Evolutionary conservation across 106 monocot species (phyloP), one percentile per base, ranked within the genome.

Genomic region (Dendrobium catenatum): DNA sequence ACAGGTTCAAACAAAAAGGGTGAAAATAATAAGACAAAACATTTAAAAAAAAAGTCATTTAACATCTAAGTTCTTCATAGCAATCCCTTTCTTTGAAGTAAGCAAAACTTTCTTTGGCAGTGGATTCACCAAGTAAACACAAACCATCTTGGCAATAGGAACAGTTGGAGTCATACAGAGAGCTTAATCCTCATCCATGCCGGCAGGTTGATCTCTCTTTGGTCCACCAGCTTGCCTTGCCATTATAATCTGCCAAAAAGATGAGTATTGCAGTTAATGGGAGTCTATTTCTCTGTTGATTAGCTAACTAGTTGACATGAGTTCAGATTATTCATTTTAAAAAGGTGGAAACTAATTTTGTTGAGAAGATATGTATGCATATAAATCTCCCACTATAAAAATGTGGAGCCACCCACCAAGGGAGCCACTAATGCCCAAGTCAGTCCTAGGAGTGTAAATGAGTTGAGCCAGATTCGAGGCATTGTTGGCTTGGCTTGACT

Each of bases 151-250:
- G 13, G 51, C 3, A 51, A 51, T 51, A 51, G 51, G 13, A 51
- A 51, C 51, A 51, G 51, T 51, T 13, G 51, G 13, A 51, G 51
- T 2, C 4, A 16, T 42, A 18, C 3, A 74, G 6, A 44, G 10
- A 77, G 22, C 19, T 42, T 85, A 96, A 74, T 96, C 94, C 64
- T 96, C 96, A 42, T 95, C 95, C 93, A 90, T 88, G 40, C 88
- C 91, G 0, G 89, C 91, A 16, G 90, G 88, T 44, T 87, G 88
- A 80, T 88, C 91, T 89, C 92, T 93, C 79, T 73, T 91, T 43
- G 98, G 98, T 9, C 98, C 98, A 29, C 98, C 98, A 1, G 95
- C 98, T 77, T 86, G 95, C 80, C 91, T 99, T 68, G 98, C 89
- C 98, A 95, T 95, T 85, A 99, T 99, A 73, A 99, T 99, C 98